Conservation (phyloP, 2,329 filamentous ascomycete genomes). For the Microthyrium microscopicum region DNA sequence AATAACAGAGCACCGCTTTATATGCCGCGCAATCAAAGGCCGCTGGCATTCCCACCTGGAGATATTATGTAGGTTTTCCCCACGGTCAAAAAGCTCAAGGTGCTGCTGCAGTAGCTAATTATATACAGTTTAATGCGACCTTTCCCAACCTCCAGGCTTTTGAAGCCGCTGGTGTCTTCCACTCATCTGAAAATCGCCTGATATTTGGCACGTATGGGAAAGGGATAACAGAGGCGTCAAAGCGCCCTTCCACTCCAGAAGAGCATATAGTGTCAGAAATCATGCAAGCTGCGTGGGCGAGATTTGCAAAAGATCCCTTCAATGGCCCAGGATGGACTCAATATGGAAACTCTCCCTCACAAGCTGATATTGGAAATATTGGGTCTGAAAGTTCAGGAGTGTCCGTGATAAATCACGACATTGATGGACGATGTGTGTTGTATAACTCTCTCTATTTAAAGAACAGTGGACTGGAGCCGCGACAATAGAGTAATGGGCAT, state of each 20-base stretch:
- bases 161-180: constrained; percentile 17
- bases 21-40: constrained; percentile 10
- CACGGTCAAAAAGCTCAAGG: too few species aligned
- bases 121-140: constrained; percentile 18
- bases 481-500: too few species aligned
- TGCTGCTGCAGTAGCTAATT: constrained; percentile 11
- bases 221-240: not conserved
- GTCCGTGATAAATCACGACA: not conserved
- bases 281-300: constrained; percentile 19
- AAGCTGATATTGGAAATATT: not conserved
- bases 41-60: constrained; percentile 13
- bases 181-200: constrained; percentile 18
- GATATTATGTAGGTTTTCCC: too few species aligned
- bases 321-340: constrained; percentile 20
- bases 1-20: constrained; percentile 8
- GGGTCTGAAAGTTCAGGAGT: not conserved
- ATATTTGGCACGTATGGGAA: constrained; percentile 19
- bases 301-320: constrained; percentile 21
- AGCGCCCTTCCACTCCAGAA: constrained; percentile 14
- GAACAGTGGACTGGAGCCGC: too few species aligned
- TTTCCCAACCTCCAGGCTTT: constrained; percentile 18
- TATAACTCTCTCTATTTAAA: not conserved
- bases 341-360: too few species aligned
- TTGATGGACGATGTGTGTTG: not conserved
- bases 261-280: constrained; percentile 16